A percentile compares a stretch with the other conserved stretches of the same genome.
phyloP scores from a whole-genome alignment of 2,329 filamentous ascomycete species.

The Mollisia scopiformis region DNA sequence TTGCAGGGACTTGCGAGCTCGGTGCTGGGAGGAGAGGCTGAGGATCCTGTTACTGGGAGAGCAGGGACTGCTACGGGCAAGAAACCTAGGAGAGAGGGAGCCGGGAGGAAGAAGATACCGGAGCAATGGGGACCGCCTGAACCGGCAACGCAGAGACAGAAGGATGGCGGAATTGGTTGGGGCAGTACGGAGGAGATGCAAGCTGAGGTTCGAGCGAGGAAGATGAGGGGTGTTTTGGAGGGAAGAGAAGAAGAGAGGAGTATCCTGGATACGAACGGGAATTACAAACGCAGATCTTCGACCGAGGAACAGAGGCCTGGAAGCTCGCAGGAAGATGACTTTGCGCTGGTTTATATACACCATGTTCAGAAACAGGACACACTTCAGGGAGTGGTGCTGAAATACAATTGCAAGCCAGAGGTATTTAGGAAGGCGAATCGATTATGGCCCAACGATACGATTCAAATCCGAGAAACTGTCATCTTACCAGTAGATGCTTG shows the following conservation, averaged over 20 bases:
- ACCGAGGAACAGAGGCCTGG: constrained; percentile 27
- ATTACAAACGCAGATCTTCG: constrained; percentile 35
- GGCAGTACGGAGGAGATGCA: constrained; percentile 58
- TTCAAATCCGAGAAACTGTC: constrained; percentile 81
- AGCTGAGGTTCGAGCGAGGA: constrained; percentile 56
- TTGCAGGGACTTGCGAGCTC: constrained; percentile 37
- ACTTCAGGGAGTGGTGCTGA: constrained; percentile 86
- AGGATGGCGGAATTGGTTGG: constrained; percentile 46
- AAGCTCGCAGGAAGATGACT: constrained; percentile 56
- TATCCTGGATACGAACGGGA: constrained; percentile 49
- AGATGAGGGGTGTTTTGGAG: constrained; percentile 62
- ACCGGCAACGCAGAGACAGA: constrained; percentile 9
- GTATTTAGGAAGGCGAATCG: constrained; percentile 86
- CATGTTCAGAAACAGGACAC: constrained; percentile 83
- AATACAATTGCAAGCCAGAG: constrained; percentile 84
- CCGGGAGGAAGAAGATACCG: constrained; percentile 21
- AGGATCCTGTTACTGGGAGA: constrained; percentile 8
- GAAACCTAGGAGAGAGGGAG: constrained; percentile 12
- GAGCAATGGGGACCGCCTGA: constrained; percentile 35
- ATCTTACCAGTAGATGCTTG: constrained; percentile 90
- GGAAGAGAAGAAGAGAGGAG: constrained; percentile 64
- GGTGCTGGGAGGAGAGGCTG: constrained; percentile 34
- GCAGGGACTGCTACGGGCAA: constrained; percentile 7
- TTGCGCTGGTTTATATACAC: constrained; percentile 89
- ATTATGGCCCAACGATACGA: constrained; percentile 91